A percentile compares a stretch with the other conserved stretches of the same genome.
These are phyloP conservation scores for Fusarium haematococcum DNA, from an alignment of 2,329 filamentous ascomycete species.

Conservation along the genomic window DNA sequence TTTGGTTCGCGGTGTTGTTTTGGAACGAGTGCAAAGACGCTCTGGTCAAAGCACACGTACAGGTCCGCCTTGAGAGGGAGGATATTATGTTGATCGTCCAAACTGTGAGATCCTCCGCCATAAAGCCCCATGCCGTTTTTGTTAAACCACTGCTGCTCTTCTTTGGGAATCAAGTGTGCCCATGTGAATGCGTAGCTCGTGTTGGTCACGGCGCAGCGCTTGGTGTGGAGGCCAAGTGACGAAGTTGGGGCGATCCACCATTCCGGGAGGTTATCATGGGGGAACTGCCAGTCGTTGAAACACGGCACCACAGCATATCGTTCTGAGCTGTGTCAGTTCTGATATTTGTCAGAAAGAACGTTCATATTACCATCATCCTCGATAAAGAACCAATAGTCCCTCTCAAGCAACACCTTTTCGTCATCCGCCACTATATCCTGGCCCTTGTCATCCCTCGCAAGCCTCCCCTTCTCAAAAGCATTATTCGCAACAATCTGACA, in stretches of 20 bases:
- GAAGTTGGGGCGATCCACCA: conserved; percentile 25
- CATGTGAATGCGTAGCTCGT: conserved; percentile 35
- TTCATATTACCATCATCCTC: conserved; percentile 21
- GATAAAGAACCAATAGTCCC: conserved; percentile 37
- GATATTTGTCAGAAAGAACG: neutral
- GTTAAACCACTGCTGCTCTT: conserved; percentile 34
- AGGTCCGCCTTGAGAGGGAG: conserved; percentile 32
- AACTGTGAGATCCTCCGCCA: conserved; percentile 26
- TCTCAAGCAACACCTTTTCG: conserved; percentile 17
- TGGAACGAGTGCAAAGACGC: conserved; percentile 29
- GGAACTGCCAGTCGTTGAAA: conserved; percentile 38
- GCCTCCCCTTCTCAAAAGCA: conserved; percentile 12
- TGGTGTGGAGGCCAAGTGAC: neutral
- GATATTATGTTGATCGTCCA: conserved; percentile 34
- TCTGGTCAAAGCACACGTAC: conserved; percentile 35
- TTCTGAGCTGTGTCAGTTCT: conserved; percentile 9
- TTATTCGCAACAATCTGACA: conserved; percentile 37
- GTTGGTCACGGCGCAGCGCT: conserved; percentile 33
- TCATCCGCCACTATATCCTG: conserved; percentile 6
- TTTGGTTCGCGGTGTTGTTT: conserved; percentile 2
- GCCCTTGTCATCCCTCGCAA: conserved; percentile 20
- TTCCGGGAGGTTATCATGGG: conserved; percentile 25
- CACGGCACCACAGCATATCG: conserved; percentile 31
- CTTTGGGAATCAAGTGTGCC: conserved; percentile 30
- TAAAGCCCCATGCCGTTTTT: conserved; percentile 37